Percentiles rank a stretch among this genome's conserved stretches.
phyloP scores from a whole-genome alignment of 805 yeast genomes.

The Tetrapisispora iriomotensis region DNA sequence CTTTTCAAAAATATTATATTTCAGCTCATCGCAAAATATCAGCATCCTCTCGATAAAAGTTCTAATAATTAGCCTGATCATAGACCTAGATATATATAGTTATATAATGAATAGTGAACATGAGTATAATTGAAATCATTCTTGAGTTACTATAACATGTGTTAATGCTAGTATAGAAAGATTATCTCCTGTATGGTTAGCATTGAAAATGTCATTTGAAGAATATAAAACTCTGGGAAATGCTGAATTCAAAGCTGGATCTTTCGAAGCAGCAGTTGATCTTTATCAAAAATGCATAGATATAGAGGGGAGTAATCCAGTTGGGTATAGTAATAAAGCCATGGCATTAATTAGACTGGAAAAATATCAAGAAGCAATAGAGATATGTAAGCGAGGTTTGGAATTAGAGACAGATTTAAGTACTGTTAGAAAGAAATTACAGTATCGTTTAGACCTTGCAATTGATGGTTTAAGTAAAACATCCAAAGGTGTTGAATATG shows the following conservation, averaged over 20 bases:
- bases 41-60: too few species aligned
- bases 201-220: slow-evolving; percentile 9
- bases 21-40: neutral
- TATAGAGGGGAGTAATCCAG: slow-evolving; percentile 40
- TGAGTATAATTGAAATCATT: too few species aligned
- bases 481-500: neutral
- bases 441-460: slow-evolving; percentile 42
- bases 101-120: too few species aligned
- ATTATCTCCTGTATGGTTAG: neutral
- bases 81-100: too few species aligned
- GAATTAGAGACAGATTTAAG: slow-evolving; percentile 9
- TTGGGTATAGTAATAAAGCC: slow-evolving; percentile 59
- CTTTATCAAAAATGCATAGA: slow-evolving; percentile 48
- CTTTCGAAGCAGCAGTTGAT: slow-evolving; percentile 42
- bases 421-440: slow-evolving; percentile 37
- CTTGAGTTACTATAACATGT: too few species aligned
- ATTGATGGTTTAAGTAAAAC: slow-evolving; percentile 16
- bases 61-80: too few species aligned
- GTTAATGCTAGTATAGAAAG: neutral
- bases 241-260: slow-evolving; percentile 35
- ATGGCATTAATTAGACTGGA: slow-evolving; percentile 48
- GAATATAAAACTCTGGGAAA: slow-evolving; percentile 39
- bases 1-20: neutral
- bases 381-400: slow-evolving; percentile 44
- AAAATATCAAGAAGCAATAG: slow-evolving; percentile 40